phyloP scores from a whole-genome alignment of 805 yeast species.

The Sporopachydermia quercuum region DNA sequence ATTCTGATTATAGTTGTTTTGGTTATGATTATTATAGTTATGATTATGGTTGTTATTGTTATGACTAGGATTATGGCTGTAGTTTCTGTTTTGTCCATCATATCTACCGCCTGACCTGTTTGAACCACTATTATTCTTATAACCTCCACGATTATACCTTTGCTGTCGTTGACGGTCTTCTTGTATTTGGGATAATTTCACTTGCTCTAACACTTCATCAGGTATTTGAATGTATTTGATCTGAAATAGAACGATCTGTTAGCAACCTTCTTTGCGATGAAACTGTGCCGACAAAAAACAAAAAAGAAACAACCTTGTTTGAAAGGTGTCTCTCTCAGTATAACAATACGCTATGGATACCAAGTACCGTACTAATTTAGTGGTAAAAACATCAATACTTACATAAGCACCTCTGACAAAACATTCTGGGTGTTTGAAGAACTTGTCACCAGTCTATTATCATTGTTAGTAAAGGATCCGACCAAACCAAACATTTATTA shows the following conservation, averaged over 20 bases:
- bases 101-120: slow-evolving; percentile 9
- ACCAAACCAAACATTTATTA: too few species aligned
- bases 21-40: too few species aligned
- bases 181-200: slow-evolving; percentile 10
- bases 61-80: too few species aligned
- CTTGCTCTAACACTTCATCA: slow-evolving; percentile 21
- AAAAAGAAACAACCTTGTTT: slow-evolving; percentile 6
- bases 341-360: too few species aligned
- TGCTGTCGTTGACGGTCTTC: slow-evolving; percentile 21
- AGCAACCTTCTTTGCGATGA: too few species aligned
- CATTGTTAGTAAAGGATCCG: slow-evolving; percentile 9
- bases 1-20: neutral
- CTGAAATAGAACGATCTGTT: too few species aligned
- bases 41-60: too few species aligned
- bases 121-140: slow-evolving; percentile 5
- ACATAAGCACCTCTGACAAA: slow-evolving; percentile 80
- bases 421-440: slow-evolving; percentile 50
- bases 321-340: too few species aligned
- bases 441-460: slow-evolving; percentile 37
- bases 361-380: too few species aligned
- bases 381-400: slow-evolving; percentile 12
- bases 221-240: slow-evolving; percentile 28
- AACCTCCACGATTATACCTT: slow-evolving; percentile 16
- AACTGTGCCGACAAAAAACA: slow-evolving; percentile 9
- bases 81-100: slow-evolving; percentile 3